A percentile compares a stretch with the other conserved stretches of the same genome.
phyloP scores from a whole-genome alignment of 805 yeast genomes.

The Yarrowia alimentaria region DNA sequence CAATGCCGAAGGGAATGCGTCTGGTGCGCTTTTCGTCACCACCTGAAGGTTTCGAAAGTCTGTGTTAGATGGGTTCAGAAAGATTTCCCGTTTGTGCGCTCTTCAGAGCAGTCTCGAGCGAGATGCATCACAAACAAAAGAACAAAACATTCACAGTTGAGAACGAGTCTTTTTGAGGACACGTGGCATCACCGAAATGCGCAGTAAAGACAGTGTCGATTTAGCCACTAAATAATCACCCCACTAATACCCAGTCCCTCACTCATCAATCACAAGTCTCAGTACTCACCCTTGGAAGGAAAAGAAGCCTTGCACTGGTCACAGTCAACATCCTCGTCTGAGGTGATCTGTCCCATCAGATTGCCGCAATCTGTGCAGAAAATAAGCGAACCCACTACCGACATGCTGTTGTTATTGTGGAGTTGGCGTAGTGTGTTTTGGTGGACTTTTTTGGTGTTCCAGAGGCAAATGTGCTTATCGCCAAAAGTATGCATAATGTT shows the following conservation, averaged over 20 bases:
- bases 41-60: constrained; percentile 78
- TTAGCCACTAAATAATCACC: too few relatives aligned
- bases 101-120: too few relatives aligned
- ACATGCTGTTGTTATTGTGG: constrained; percentile 52
- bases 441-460: neutral
- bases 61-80: constrained; percentile 9
- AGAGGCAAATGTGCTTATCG: constrained; percentile 1
- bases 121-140: neutral
- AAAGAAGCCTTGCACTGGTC: constrained; percentile 48
- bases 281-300: constrained; percentile 42
- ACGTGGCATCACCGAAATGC: too few relatives aligned
- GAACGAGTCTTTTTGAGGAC: too few relatives aligned
- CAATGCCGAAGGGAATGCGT: constrained; percentile 88
- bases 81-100: too few relatives aligned
- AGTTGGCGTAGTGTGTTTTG: too few relatives aligned
- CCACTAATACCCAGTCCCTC: too few relatives aligned
- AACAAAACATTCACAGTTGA: too few relatives aligned
- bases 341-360: constrained; percentile 62
- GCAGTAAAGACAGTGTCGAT: too few relatives aligned
- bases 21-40: constrained; percentile 81
- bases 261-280: neutral
- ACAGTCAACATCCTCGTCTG: constrained; percentile 53
- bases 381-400: constrained; percentile 91
- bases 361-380: constrained; percentile 94
- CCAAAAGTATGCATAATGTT: constrained; percentile 9